Percentiles rank a stretch among this genome's conserved stretches.
Evolutionary conservation across 2,329 filamentous ascomycete genomes (phyloP).

Genomic region (Fusarium longipes): DNA sequence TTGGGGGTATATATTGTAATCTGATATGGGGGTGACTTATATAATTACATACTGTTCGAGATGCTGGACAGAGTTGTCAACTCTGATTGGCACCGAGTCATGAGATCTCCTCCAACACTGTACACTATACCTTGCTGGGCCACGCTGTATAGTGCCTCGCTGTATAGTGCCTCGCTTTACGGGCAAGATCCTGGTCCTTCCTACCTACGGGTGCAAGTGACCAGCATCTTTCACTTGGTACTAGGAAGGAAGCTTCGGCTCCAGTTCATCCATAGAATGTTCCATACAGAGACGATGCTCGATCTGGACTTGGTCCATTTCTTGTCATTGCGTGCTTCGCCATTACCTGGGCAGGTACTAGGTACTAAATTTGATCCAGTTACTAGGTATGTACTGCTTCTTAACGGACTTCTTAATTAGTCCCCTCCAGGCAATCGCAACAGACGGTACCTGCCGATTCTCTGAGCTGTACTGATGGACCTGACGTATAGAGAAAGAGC

Average conservation of each 20-base stretch:
- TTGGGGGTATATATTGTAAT: slow-evolving; percentile 17
- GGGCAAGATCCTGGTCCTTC: background rate
- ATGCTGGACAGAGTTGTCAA: slow-evolving; percentile 18
- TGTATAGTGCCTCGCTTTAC: background rate
- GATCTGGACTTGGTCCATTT: background rate
- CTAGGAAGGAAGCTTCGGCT: background rate
- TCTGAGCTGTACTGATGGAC: background rate
- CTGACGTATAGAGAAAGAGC: background rate
- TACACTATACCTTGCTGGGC: slow-evolving; percentile 5
- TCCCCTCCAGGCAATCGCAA: background rate
- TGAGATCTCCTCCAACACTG: slow-evolving; percentile 32
- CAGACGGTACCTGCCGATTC: background rate
- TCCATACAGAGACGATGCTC: background rate
- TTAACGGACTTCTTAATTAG: background rate
- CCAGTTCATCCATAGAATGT: slow-evolving; percentile 2
- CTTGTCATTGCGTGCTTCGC: slow-evolving; percentile 1
- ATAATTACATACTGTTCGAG: slow-evolving; percentile 30
- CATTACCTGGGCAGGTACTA: background rate
- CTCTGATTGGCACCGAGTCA: slow-evolving; percentile 37
- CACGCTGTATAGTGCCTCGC: background rate
- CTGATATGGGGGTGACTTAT: slow-evolving; percentile 28
- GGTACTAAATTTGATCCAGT: background rate
- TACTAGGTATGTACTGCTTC: background rate
- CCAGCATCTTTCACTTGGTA: background rate
- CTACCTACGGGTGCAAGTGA: background rate